These are phyloP conservation scores for Geranomyces michiganensis DNA, from an alignment of 192 early-diverging fungal genomes.

Conservation along the genomic window DNA sequence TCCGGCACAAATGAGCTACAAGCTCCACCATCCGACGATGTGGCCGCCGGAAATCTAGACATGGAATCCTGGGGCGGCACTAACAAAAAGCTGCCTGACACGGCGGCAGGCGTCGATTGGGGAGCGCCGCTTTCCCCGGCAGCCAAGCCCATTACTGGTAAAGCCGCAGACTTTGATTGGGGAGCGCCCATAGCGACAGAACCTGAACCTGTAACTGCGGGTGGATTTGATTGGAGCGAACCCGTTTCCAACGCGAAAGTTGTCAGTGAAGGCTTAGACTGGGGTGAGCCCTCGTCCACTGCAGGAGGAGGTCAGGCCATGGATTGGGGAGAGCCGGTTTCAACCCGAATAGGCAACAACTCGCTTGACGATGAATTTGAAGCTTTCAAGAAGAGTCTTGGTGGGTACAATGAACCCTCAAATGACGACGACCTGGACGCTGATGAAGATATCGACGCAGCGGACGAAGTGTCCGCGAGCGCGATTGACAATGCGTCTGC, in stretches of 20 bases:
- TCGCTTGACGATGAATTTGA: constrained; percentile 51
- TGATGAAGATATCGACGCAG: neutral
- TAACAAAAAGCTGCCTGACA: neutral
- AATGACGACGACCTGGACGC: constrained; percentile 24
- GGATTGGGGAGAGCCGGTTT: constrained; percentile 50
- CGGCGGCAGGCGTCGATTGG: constrained; percentile 13
- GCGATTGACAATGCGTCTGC: neutral
- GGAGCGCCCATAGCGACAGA: constrained; percentile 25
- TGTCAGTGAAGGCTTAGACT: constrained; percentile 41
- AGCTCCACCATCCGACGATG: constrained; percentile 25
- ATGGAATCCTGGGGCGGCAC: constrained; percentile 12
- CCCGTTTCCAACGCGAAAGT: constrained; percentile 28
- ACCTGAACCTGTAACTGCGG: constrained; percentile 20
- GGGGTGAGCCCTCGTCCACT: constrained; percentile 41
- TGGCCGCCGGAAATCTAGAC: constrained; percentile 20
- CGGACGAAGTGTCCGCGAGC: neutral
- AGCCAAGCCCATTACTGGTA: neutral
- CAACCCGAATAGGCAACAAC: neutral
- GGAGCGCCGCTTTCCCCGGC: constrained; percentile 7
- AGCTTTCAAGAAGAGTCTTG: constrained; percentile 48
- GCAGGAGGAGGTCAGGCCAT: constrained; percentile 23
- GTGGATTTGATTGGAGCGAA: constrained; percentile 45
- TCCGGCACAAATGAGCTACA: constrained; percentile 8
- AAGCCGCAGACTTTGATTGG: constrained; percentile 35
- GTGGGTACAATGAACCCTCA: constrained; percentile 26